Evolutionary conservation across 2,329 filamentous ascomycete genomes (phyloP).

Genomic region (Cercospora sp.): DNA sequence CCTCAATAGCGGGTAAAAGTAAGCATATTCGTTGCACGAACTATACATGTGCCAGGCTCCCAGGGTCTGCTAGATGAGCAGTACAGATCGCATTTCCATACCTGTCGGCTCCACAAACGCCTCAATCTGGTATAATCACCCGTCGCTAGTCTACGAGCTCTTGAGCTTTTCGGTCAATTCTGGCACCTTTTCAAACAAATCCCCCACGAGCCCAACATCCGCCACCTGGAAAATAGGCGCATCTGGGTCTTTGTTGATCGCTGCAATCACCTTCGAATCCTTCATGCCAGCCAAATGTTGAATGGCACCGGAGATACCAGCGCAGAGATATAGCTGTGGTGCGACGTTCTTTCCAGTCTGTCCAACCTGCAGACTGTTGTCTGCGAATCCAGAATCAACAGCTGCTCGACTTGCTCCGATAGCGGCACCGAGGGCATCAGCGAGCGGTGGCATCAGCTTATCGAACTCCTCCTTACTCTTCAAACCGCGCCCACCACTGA

Average conservation of each 20-base stretch:
- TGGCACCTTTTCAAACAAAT: constrained; percentile 92
- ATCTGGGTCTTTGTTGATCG: constrained; percentile 96
- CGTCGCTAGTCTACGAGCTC: constrained; percentile 30
- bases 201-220: constrained; percentile 91
- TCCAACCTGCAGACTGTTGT: constrained; percentile 97
- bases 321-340: constrained; percentile 90
- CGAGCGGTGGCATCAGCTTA: constrained; percentile 84
- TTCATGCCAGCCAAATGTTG: constrained; percentile 99
- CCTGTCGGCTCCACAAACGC: constrained; percentile 1
- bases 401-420: constrained; percentile 93
- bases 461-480: constrained; percentile 99
- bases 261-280: constrained; percentile 98
- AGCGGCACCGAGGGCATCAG: constrained; percentile 89
- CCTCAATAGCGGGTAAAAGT: neutral
- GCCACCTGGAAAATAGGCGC: constrained; percentile 98
- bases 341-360: constrained; percentile 99
- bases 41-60: neutral
- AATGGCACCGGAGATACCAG: constrained; percentile 94
- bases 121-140: neutral
- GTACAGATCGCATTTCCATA: neutral
- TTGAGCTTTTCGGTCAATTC: constrained; percentile 96
- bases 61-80: neutral
- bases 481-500: constrained; percentile 88
- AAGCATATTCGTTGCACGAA: neutral
- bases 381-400: constrained; percentile 94